Evolutionary conservation across 2,329 filamentous ascomycete species (phyloP).

Genomic region (Sporothrix inflata): DNA sequence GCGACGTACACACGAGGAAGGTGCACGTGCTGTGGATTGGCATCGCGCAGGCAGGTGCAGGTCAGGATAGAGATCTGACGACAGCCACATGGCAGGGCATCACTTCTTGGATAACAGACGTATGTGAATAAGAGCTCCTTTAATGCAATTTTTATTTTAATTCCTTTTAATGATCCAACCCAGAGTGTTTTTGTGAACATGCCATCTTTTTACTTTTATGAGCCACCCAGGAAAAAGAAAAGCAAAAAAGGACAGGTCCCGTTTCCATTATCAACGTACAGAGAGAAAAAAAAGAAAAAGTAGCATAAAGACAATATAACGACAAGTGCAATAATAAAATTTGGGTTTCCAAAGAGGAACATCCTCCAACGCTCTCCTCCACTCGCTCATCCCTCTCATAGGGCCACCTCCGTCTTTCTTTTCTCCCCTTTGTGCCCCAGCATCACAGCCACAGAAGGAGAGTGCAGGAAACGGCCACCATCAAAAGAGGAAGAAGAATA

Average conservation of each 20-base stretch:
- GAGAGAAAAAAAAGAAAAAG: not conserved
- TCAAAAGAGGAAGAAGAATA: not conserved
- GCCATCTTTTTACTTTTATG: constrained; percentile 1
- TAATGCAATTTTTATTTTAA: not conserved
- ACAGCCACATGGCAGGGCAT: not conserved
- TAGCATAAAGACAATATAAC: constrained; percentile 20
- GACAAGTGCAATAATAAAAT: constrained; percentile 18
- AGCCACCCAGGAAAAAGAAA: constrained; percentile 6
- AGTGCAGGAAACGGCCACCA: not conserved
- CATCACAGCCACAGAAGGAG: not conserved
- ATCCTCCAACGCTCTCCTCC: constrained; percentile 16
- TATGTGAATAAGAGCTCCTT: not conserved
- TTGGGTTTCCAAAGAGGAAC: constrained; percentile 19
- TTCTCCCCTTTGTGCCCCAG: not conserved
- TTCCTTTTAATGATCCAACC: not conserved
- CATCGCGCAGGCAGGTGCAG: not conserved
- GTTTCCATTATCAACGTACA: constrained; percentile 24
- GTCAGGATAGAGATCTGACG: not conserved
- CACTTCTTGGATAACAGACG: not conserved
- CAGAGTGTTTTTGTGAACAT: not conserved
- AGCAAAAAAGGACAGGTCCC: constrained; percentile 14
- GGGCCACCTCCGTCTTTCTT: not conserved
- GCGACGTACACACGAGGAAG: not conserved
- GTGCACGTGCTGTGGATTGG: not conserved
- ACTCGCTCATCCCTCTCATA: constrained; percentile 6